Evolutionary conservation across 2,329 filamentous ascomycete species (phyloP).

Genomic region (Coniochaeta sp.): DNA sequence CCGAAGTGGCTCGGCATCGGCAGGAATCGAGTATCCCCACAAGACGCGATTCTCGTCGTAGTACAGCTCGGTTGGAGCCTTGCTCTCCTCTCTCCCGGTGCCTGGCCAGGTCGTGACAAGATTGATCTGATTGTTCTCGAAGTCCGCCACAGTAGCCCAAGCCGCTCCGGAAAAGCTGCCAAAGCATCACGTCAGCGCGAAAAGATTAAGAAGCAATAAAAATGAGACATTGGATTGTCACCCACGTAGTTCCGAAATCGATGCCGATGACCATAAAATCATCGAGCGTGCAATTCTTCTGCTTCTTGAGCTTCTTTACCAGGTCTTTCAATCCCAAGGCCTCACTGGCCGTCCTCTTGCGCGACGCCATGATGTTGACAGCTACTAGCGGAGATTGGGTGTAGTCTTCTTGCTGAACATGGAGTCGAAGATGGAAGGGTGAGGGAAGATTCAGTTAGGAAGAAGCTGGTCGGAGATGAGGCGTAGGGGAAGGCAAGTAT

Average conservation of each 20-base stretch:
- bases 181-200: background rate
- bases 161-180: constrained; percentile 20
- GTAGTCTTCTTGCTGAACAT: too few relatives aligned
- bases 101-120: background rate
- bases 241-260: constrained; percentile 24
- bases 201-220: background rate
- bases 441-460: too few relatives aligned
- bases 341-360: background rate
- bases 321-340: background rate
- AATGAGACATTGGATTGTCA: background rate
- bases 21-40: constrained; percentile 18
- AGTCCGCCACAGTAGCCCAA: constrained; percentile 10
- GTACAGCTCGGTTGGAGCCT: constrained; percentile 17
- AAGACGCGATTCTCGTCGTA: constrained; percentile 9
- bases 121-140: background rate
- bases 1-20: constrained; percentile 12
- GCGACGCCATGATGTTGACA: background rate
- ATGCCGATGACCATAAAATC: constrained; percentile 17
- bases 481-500: too few relatives aligned
- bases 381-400: too few relatives aligned
- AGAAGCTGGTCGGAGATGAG: too few relatives aligned
- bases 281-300: background rate
- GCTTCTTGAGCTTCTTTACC: background rate
- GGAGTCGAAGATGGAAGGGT: too few relatives aligned
- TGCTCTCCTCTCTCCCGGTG: constrained; percentile 8